Evolutionary conservation across 2,329 filamentous ascomycete species (phyloP).

Genomic region (Fusarium sp.): DNA sequence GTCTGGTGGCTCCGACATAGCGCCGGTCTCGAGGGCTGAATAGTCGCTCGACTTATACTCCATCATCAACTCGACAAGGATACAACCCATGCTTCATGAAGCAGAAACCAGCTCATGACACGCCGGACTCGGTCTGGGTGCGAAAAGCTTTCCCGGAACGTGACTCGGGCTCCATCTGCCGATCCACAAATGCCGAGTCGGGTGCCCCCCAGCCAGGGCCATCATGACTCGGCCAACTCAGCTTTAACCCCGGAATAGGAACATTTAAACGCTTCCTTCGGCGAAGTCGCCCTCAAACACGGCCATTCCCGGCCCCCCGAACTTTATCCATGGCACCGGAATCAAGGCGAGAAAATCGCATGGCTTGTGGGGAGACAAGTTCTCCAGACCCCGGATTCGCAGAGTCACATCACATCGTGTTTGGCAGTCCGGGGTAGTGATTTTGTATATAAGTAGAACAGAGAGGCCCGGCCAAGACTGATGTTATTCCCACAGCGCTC

Average conservation of each 20-base stretch:
- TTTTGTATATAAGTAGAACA: slow-evolving; percentile 29
- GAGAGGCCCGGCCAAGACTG: slow-evolving; percentile 1
- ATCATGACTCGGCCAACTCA: slow-evolving; percentile 1
- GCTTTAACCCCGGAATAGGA: slow-evolving; percentile 25
- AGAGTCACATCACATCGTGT: neutral
- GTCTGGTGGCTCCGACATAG: neutral
- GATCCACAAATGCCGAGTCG: slow-evolving; percentile 27
- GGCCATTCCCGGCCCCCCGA: neutral
- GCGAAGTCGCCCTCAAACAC: neutral
- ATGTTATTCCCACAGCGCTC: too few species aligned
- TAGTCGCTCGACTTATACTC: too few species aligned
- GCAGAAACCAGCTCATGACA: too few species aligned
- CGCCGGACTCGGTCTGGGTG: too few species aligned
- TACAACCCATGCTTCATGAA: neutral
- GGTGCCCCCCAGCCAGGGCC: slow-evolving; percentile 1
- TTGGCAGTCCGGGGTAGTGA: slow-evolving; percentile 27
- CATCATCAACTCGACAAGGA: neutral
- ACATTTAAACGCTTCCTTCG: slow-evolving; percentile 34
- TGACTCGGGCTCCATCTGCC: slow-evolving; percentile 20
- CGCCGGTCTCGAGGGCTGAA: neutral
- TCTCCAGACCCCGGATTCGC: slow-evolving; percentile 27
- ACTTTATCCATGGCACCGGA: slow-evolving; percentile 16
- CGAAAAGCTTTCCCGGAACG: neutral
- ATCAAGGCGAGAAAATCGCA: neutral
- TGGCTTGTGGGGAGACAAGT: slow-evolving; percentile 15